Evolutionary conservation across 2,329 filamentous ascomycete species (phyloP).

Genomic region (Botrytis porri): DNA sequence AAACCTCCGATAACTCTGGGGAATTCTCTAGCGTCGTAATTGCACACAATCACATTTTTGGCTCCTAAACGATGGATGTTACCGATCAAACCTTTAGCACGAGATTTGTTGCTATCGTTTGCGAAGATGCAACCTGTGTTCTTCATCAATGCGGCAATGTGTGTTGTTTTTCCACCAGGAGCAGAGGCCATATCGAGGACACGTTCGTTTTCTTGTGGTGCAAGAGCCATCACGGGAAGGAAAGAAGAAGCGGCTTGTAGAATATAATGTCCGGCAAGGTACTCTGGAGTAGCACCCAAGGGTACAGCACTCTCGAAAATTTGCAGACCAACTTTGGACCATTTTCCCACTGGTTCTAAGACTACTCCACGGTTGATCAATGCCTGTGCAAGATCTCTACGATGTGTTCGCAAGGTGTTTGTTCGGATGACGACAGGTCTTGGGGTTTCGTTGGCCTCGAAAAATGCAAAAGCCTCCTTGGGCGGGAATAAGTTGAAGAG

Average conservation of each 20-base stretch:
- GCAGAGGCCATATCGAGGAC: conserved; percentile 91
- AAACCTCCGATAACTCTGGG: conserved; percentile 94
- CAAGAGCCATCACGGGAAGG: conserved; percentile 94
- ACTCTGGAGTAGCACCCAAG: conserved; percentile 93
- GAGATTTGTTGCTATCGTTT: conserved; percentile 91
- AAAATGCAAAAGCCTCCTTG: conserved; percentile 93
- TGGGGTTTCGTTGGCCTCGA: conserved; percentile 95
- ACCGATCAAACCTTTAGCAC: conserved; percentile 95
- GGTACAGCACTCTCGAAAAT: conserved; percentile 82
- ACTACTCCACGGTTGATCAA: conserved; percentile 96
- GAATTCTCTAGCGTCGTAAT: conserved; percentile 92
- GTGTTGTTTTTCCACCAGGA: conserved; percentile 93
- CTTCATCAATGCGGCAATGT: conserved; percentile 95
- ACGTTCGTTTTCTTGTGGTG: conserved; percentile 88
- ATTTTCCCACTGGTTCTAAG: conserved; percentile 94
- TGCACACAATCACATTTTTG: conserved; percentile 92
- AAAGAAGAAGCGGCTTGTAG: conserved; percentile 96
- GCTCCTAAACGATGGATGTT: conserved; percentile 94
- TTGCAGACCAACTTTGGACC: conserved; percentile 96
- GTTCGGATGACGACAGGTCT: conserved; percentile 94
- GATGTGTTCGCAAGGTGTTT: conserved; percentile 80
- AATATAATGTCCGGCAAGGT: conserved; percentile 96
- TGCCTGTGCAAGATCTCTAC: conserved; percentile 80
- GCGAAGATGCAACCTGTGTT: conserved; percentile 95
- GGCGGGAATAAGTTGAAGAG: conserved; percentile 89